These are phyloP conservation scores for Trichoderma virens DNA, from an alignment of 495 filamentous ascomycete genomes.

Conservation along the genomic window DNA sequence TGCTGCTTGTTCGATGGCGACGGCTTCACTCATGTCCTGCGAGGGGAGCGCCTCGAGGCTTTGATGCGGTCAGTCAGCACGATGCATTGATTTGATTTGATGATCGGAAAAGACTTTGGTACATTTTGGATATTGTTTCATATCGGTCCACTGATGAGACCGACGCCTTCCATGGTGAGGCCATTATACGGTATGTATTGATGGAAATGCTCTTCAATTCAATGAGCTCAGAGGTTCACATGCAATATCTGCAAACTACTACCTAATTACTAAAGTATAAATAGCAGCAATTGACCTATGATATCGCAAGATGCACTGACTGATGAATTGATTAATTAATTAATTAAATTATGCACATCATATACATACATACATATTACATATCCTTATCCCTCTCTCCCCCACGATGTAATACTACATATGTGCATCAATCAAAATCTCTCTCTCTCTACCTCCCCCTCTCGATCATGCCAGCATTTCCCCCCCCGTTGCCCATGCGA, in stretches of 20 bases:
- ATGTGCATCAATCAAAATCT: too few relatives aligned
- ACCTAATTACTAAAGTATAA: too few relatives aligned
- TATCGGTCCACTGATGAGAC: slow-evolving; percentile 42
- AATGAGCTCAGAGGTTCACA: too few relatives aligned
- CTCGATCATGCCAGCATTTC: slow-evolving; percentile 14
- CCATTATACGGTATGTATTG: background rate
- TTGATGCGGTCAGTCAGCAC: background rate
- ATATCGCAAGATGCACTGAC: too few relatives aligned
- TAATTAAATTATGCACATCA: background rate
- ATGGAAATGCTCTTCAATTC: too few relatives aligned
- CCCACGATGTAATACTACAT: too few relatives aligned
- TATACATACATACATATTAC: too few relatives aligned
- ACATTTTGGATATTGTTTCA: slow-evolving; percentile 46
- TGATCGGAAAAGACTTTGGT: slow-evolving; percentile 19
- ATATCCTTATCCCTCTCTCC: too few relatives aligned
- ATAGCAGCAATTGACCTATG: too few relatives aligned
- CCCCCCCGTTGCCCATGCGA: background rate
- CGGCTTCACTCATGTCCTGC: slow-evolving; percentile 18
- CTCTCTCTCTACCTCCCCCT: background rate
- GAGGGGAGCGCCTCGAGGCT: background rate
- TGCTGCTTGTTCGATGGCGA: slow-evolving; percentile 33
- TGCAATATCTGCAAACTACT: too few relatives aligned
- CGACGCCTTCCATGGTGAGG: slow-evolving; percentile 24
- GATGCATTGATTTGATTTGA: background rate
- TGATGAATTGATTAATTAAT: too few relatives aligned